phyloP scores from a whole-genome alignment of 495 filamentous ascomycete genomes.

The Ascodesmis nigricans region DNA sequence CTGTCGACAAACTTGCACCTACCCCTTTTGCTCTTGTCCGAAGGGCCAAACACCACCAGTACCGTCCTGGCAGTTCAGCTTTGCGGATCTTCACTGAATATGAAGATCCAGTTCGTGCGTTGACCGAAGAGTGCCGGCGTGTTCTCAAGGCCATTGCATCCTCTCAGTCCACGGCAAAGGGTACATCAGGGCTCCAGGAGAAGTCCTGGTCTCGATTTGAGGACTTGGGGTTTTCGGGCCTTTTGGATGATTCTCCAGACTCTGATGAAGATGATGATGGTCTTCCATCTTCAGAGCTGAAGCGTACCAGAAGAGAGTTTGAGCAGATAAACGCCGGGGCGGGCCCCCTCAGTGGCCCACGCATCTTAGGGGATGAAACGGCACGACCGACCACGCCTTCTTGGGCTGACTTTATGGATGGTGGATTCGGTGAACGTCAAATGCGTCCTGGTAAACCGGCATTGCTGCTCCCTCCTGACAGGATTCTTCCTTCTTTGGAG shows the following conservation, averaged over 20 bases:
- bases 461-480: conserved; percentile 67
- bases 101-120: conserved; percentile 67
- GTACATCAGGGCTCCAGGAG: conserved; percentile 49
- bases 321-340: too few species aligned
- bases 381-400: conserved; percentile 86
- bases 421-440: conserved; percentile 43
- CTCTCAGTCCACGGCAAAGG: conserved; percentile 39
- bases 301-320: too few species aligned
- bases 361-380: conserved; percentile 27
- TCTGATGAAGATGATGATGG: conserved; percentile 32
- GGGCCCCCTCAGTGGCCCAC: conserved; percentile 1
- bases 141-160: conserved; percentile 76
- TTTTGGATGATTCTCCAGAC: conserved; percentile 45
- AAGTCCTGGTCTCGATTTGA: conserved; percentile 93
- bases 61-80: conserved; percentile 65
- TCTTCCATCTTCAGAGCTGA: too few species aligned
- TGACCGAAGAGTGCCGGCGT: conserved; percentile 83
- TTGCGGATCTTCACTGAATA: conserved; percentile 65
- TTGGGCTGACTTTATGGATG: conserved; percentile 91
- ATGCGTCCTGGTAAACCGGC: conserved; percentile 41
- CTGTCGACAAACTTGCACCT: conserved; percentile 84
- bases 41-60: conserved; percentile 85
- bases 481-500: conserved; percentile 70
- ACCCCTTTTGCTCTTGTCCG: conserved; percentile 82
- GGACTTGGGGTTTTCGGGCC: conserved; percentile 70